A percentile compares a stretch with the other conserved stretches of the same genome.
Evolutionary conservation across 345 rosid genomes (phyloP).

Genomic region (Erucastrum elatum): DNA sequence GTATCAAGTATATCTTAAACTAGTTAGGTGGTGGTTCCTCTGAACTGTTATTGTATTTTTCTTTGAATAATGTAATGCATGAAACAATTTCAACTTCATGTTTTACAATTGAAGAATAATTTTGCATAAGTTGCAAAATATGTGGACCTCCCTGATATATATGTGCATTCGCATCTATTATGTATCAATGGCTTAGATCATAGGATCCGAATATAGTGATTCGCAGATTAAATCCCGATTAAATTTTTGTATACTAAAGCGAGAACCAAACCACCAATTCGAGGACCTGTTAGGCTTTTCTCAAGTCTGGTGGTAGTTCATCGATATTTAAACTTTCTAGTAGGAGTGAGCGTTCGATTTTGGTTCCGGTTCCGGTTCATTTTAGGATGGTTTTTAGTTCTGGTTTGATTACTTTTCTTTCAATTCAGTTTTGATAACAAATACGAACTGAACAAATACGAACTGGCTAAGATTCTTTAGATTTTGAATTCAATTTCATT

Average conservation of each 20-base stretch:
- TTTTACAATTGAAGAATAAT: background rate
- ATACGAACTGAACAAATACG: background rate
- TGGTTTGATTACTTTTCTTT: background rate
- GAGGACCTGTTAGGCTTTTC: background rate
- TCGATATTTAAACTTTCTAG: background rate
- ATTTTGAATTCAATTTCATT: background rate
- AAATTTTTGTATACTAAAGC: background rate
- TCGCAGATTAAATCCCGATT: background rate
- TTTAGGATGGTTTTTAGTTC: background rate
- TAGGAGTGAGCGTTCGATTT: background rate
- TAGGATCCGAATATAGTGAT: background rate
- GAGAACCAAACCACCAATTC: background rate
- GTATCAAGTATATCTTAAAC: background rate
- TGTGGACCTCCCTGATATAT: background rate
- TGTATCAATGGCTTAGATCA: background rate
- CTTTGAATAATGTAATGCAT: no score
- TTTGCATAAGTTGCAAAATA: background rate
- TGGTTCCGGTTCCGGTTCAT: background rate
- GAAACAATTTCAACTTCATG: no score
- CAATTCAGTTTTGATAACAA: background rate
- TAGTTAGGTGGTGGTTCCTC: no score
- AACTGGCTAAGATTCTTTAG: background rate
- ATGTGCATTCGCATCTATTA: background rate
- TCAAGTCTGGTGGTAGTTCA: background rate
- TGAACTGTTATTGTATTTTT: no score